Percentiles rank a stretch among this genome's conserved stretches.
phyloP scores from a whole-genome alignment of 2,329 filamentous ascomycete genomes.

The Diaporthe sp. region DNA sequence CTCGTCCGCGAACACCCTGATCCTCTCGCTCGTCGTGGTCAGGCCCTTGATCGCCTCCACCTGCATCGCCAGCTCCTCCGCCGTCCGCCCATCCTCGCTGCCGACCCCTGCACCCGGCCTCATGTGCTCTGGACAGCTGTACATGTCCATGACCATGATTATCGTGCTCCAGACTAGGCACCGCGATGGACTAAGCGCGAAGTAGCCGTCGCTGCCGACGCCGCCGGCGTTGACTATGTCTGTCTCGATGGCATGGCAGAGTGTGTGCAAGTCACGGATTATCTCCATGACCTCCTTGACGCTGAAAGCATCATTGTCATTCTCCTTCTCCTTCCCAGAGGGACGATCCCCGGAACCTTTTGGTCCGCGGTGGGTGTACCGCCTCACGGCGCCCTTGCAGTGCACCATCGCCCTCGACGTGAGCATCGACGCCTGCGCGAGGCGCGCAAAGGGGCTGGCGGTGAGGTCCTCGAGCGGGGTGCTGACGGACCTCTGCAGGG shows the following conservation, averaged over 20 bases:
- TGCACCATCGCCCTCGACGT: conserved; percentile 51
- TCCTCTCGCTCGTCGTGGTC: conserved; percentile 45
- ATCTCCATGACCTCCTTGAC: conserved; percentile 40
- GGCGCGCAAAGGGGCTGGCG: conserved; percentile 61
- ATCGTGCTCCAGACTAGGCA: conserved; percentile 42
- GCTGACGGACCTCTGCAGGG: conserved; percentile 48
- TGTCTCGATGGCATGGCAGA: conserved; percentile 36
- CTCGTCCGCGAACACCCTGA: conserved; percentile 47
- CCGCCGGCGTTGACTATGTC: conserved; percentile 35
- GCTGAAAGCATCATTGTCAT: conserved; percentile 39
- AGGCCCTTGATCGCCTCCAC: conserved; percentile 50
- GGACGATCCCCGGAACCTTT: not conserved
- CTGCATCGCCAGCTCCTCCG: conserved; percentile 49
- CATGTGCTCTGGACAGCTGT: conserved; percentile 49
- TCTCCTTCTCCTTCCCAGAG: not conserved
- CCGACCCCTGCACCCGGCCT: conserved; percentile 40
- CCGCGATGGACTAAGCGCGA: conserved; percentile 40
- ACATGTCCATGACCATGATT: conserved; percentile 52
- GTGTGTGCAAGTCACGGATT: conserved; percentile 38
- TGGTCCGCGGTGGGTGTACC: not conserved
- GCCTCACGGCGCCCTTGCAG: conserved; percentile 42
- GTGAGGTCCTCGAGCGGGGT: conserved; percentile 59
- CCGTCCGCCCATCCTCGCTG: conserved; percentile 52
- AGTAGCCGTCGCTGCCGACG: conserved; percentile 15
- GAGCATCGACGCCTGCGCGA: conserved; percentile 56